A percentile compares a stretch with the other conserved stretches of the same genome.
phyloP scores from a whole-genome alignment of 2,329 filamentous ascomycete genomes.

The Fusarium verticillioides region DNA sequence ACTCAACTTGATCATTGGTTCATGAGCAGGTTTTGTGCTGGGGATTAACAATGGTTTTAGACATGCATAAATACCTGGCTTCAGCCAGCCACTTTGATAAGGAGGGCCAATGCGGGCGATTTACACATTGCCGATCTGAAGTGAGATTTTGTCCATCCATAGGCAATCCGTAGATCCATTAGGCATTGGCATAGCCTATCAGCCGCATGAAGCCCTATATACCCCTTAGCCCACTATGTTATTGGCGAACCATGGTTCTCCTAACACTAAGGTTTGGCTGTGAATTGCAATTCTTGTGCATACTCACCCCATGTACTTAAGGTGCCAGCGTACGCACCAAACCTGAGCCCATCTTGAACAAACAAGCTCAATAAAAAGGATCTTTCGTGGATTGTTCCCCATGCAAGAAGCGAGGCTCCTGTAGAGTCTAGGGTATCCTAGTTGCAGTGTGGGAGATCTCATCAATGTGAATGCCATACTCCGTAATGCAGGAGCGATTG shows the following conservation, averaged over 20 bases:
- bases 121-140: neutral
- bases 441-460: neutral
- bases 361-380: neutral
- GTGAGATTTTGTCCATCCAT: neutral
- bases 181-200: neutral
- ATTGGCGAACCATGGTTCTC: no score
- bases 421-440: conserved; percentile 23
- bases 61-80: conserved; percentile 12
- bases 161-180: neutral
- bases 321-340: neutral
- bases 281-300: neutral
- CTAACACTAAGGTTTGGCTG: neutral
- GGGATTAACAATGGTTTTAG: neutral
- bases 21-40: neutral
- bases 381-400: neutral
- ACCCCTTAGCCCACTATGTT: no score
- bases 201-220: neutral
- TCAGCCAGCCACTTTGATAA: neutral
- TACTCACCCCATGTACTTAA: neutral
- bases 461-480: conserved; percentile 3
- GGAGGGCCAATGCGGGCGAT: neutral
- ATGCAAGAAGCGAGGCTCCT: neutral
- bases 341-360: no score
- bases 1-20: neutral
- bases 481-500: conserved; percentile 13